These are phyloP conservation scores for Vigna angularis DNA, from an alignment of 306 rosid genomes.

Conservation along the genomic window DNA sequence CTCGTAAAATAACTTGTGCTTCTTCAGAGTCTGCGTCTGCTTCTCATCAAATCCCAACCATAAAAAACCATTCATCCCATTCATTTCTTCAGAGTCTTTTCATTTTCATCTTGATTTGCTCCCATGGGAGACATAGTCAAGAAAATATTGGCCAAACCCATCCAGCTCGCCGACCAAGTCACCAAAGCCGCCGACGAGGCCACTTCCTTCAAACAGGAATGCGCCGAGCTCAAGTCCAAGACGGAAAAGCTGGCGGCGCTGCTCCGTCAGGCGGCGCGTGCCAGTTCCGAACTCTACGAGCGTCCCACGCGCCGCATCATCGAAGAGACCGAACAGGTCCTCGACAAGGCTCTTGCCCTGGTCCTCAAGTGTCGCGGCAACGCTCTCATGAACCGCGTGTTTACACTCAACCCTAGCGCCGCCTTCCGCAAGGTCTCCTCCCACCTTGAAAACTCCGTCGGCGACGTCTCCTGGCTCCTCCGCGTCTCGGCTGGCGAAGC, in stretches of 20 bases:
- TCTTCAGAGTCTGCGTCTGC: neutral
- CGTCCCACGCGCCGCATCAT: constrained; percentile 87
- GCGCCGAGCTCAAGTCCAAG: constrained; percentile 73
- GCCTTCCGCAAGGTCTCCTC: constrained; percentile 74
- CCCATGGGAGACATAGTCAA: constrained; percentile 80
- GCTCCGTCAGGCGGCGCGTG: constrained; percentile 89
- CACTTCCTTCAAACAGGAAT: constrained; percentile 69
- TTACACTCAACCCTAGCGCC: constrained; percentile 75
- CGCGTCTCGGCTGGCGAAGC: constrained; percentile 72
- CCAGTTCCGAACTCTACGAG: constrained; percentile 87
- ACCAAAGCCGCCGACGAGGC: constrained; percentile 77
- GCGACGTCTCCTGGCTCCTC: constrained; percentile 91
- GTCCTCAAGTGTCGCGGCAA: constrained; percentile 73
- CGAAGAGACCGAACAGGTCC: constrained; percentile 77
- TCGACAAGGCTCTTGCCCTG: constrained; percentile 65
- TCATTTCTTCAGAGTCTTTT: neutral
- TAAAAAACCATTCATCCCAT: neutral
- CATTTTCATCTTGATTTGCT: neutral
- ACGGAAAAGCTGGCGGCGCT: constrained; percentile 78
- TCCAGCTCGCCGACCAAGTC: constrained; percentile 84
- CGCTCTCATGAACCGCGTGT: constrained; percentile 79
- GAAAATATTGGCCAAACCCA: constrained; percentile 73
- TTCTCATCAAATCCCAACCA: neutral
- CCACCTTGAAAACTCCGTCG: constrained; percentile 78
- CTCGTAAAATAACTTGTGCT: constrained; percentile 16